These are phyloP conservation scores for Hyparrhenia diplandra DNA, from an alignment of 176 grass and related monocot genomes.

Conservation along the genomic window DNA sequence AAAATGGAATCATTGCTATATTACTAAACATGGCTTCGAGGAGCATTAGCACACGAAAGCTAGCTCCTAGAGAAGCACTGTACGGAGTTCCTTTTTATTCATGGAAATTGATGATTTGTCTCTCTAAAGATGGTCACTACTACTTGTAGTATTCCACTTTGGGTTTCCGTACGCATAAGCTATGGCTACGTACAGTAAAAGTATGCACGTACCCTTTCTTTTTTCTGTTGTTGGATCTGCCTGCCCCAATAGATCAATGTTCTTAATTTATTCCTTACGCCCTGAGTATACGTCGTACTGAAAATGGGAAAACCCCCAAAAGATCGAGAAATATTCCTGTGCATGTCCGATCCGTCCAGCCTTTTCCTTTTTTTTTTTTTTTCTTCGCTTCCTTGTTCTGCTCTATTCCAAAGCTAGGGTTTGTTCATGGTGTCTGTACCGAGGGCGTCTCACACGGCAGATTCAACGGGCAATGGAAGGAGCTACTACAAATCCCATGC, in stretches of 20 bases:
- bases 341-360: background rate
- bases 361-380: background rate
- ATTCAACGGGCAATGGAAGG: constrained; percentile 1
- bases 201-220: no score
- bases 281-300: background rate
- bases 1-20: background rate
- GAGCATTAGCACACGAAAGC: background rate
- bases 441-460: background rate
- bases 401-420: background rate
- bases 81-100: background rate
- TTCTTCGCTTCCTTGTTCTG: background rate
- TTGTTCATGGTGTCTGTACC: background rate
- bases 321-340: background rate
- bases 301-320: background rate
- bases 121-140: background rate
- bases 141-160: background rate
- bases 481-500: background rate
- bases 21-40: background rate
- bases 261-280: background rate
- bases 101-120: background rate
- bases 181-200: no score
- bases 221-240: no score
- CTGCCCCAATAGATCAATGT: background rate
- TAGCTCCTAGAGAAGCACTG: background rate
- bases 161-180: background rate